phyloP scores from a whole-genome alignment of 2,329 filamentous ascomycete species.

The Fusarium decemcellulare region DNA sequence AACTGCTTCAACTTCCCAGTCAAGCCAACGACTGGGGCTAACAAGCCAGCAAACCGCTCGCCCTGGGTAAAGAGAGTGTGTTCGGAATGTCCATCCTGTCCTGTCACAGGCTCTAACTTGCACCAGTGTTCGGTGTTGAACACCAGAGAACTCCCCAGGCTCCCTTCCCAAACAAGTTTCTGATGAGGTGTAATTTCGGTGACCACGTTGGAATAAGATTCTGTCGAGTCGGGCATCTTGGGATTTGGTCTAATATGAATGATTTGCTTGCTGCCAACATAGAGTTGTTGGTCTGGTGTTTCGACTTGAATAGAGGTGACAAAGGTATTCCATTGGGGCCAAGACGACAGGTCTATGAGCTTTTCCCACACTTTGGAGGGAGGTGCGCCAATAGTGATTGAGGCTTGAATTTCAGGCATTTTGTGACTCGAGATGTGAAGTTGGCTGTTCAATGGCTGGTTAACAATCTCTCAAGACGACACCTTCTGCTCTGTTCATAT shows the following conservation, averaged over 20 bases:
- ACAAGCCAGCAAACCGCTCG: constrained; percentile 11
- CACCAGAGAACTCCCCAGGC: fast-evolving
- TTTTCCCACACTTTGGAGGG: neutral
- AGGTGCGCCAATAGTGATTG: neutral
- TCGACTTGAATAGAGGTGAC: constrained; percentile 14
- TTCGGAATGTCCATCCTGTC: fast-evolving
- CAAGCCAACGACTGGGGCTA: neutral
- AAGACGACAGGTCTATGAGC: neutral
- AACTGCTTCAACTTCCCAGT: constrained; percentile 7
- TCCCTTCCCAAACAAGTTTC: constrained; percentile 15
- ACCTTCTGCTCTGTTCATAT: too few relatives aligned
- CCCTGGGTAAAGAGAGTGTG: constrained; percentile 9
- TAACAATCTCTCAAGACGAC: too few relatives aligned
- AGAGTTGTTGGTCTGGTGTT: neutral
- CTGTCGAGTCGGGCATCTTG: neutral
- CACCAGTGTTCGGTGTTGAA: constrained; percentile 25
- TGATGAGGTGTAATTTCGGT: neutral
- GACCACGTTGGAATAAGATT: constrained; percentile 6
- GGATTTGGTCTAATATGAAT: constrained; percentile 6
- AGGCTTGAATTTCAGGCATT: constrained; percentile 20
- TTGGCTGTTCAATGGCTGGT: too few relatives aligned
- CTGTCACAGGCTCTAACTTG: neutral
- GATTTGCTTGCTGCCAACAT: constrained; percentile 14
- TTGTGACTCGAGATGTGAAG: neutral
- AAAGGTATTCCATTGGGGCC: constrained; percentile 21